Evolutionary conservation across 140 eudicot genomes (phyloP).

Genomic region (Ambrosia hybrid): DNA sequence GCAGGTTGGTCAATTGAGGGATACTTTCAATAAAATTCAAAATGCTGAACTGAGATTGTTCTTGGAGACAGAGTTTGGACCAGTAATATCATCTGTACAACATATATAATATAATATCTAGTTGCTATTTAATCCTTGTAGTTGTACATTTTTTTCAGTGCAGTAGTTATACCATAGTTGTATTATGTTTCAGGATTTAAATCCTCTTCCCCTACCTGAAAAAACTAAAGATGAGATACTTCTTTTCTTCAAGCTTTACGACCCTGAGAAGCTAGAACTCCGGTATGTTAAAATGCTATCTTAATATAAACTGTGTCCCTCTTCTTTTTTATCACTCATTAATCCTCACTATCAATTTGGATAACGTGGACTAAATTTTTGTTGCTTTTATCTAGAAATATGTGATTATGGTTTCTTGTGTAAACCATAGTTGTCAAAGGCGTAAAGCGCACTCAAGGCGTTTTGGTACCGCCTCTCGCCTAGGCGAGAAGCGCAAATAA

Average conservation of each 20-base stretch:
- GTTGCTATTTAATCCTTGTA: neutral
- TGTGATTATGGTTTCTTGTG: neutral
- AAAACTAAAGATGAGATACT: conserved; percentile 64
- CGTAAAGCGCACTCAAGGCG: too few relatives aligned
- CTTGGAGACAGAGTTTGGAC: conserved; percentile 60
- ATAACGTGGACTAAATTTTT: neutral
- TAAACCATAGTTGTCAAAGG: too few relatives aligned
- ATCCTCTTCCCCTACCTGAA: conserved; percentile 47
- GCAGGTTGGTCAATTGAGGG: conserved; percentile 79
- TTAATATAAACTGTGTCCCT: neutral
- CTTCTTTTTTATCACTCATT: neutral
- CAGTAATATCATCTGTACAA: conserved; percentile 34
- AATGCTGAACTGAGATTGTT: conserved; percentile 80
- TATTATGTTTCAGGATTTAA: conserved; percentile 38
- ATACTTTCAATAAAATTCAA: conserved; percentile 55
- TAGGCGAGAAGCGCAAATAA: too few relatives aligned
- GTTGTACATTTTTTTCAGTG: too few relatives aligned
- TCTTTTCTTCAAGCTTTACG: conserved; percentile 68
- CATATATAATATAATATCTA: neutral
- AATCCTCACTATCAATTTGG: neutral
- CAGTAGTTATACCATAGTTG: neutral
- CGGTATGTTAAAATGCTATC: conserved; percentile 35
- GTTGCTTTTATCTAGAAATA: neutral
- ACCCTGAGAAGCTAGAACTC: conserved; percentile 67
- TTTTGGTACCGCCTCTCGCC: too few relatives aligned